Base-by-base conservation (phyloP, 495 filamentous ascomycete species). In the Umbilicaria muhlenbergii region DNA sequence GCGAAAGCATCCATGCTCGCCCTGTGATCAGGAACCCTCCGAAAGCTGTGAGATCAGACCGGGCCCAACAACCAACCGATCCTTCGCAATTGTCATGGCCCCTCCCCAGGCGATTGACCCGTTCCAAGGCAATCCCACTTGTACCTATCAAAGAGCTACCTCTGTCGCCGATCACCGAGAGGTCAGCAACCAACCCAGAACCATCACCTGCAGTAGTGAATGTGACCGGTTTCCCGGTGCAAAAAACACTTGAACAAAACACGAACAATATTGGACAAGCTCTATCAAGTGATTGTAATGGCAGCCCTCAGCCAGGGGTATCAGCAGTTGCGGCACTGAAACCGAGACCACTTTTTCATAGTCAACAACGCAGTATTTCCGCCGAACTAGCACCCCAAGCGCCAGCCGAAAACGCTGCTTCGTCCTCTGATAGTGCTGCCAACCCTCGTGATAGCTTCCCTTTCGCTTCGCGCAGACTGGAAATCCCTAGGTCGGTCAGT, bases 1-100 rank as follows among this genome's bases (percentile, higher is more conserved):
- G 58, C 10, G 65, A 69, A 28, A 60, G 52, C 42, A 46, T 69
- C 5, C 32, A 52, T 18, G 38, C 36, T 17, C 45, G 39, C n/a
- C 36, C 18, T n/a, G 21, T 32, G 12, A 32, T 36, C 11, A 48
- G 11, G 14, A 45, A 32, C 11, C 31, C 38, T 11, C 24, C 11
- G n/a, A 34, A 44, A 43, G 34, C 38, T n/a, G 19, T 15, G 8
- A 15, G 17, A 31, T 36, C 17, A 3, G 15, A 44, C 17, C 35
- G 40, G 34, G 31, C 33, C 16, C 41, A 47, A n/a, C 32, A 38
- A 11, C 19, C 47, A 12, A 28, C 41, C 16, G 19, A 28, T 17
- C 15, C 42, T 15, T 32, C 33, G 0, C 18, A 34, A 11, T 42
- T 44, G 32, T 33, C 48, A 17, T 54, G 51, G 51, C 51, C 51